Evolutionary conservation across 768 basidiomycete species (phyloP), one percentile per base, ranked within the genome.

Genomic region (Suillus variegatus): DNA sequence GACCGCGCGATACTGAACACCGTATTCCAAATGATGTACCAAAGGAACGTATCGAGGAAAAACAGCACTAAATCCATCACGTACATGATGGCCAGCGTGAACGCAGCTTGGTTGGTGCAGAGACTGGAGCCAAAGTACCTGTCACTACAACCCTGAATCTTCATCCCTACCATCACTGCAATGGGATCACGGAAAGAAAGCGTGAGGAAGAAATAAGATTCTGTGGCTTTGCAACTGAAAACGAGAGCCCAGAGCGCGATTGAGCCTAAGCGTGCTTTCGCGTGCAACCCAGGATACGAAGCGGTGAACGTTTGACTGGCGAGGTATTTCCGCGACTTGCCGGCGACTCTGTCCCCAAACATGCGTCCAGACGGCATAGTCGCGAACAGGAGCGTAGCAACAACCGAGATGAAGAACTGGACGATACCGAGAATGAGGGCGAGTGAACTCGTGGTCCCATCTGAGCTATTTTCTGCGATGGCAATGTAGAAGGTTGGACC

Each of bases 1-100:
- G 90, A 92, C 63, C 96, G 85, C 28, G 82, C 91, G 71, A 96
- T 93, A 73, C 90, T 92, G 80, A 93, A 92, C 64, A 95, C 92
- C 12, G 95, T 96, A 78, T 98, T 98, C 97, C 97, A 98, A 75
- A 98, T 98, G 80, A 99, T 96, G 75, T 96, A 99, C 97, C 97
- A 99, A 38, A 99, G 80, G 91, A 98, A 99, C 8, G 97, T 99
- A 81, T 99, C 97, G 78, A 99, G 84, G 87, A 99, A 99, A 86
- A 94, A 99, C 54, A 99, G 86, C 61, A 91, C 88, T 56, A 99
- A 81, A 74, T 99, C 97, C 97, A 99, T 98, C 82, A 97, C 81
- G 75, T 95, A 99, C 97, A 98, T 99, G 82, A 98, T 92, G 63
- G 97, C 88, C 74, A 99, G 79, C 10, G 97, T 91, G 79, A 99